phyloP scores from a whole-genome alignment of 2,329 filamentous ascomycete species.

The Chlorencoelia australis region DNA sequence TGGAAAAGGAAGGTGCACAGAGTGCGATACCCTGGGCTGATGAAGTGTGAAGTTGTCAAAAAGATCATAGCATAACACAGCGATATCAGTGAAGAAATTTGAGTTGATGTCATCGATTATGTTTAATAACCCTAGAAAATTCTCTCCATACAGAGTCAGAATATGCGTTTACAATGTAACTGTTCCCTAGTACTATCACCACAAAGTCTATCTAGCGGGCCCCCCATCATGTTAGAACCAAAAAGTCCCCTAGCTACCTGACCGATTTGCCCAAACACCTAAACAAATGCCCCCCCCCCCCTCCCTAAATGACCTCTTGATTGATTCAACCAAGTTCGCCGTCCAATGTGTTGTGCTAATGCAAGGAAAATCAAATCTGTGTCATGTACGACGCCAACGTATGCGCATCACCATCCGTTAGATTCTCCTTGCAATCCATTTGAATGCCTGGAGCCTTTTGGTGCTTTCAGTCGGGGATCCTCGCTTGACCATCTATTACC shows the following conservation, averaged over 20 bases:
- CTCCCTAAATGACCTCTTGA: too few species aligned
- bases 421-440: slow-evolving; percentile 12
- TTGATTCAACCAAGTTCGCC: slow-evolving; percentile 8
- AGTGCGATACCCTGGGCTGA: slow-evolving; percentile 57
- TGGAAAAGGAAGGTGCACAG: slow-evolving; percentile 55
- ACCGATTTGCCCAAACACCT: slow-evolving; percentile 11
- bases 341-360: slow-evolving; percentile 4
- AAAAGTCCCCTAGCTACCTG: too few species aligned
- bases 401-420: slow-evolving; percentile 15
- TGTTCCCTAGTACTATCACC: too few species aligned
- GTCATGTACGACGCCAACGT: slow-evolving; percentile 2
- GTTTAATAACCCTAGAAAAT: too few species aligned
- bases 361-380: slow-evolving; percentile 6
- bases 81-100: background rate
- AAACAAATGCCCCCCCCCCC: slow-evolving; percentile 14
- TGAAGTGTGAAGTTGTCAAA: slow-evolving; percentile 30
- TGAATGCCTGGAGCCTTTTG: slow-evolving; percentile 10
- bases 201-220: too few species aligned
- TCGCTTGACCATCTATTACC: slow-evolving; percentile 20
- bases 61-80: background rate
- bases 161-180: too few species aligned
- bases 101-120: background rate
- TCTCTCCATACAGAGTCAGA: too few species aligned
- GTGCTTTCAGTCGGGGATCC: slow-evolving; percentile 4
- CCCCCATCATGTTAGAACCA: too few species aligned